phyloP scores from a whole-genome alignment of 306 rosid genomes.

The Vigna reflexopilosa region DNA sequence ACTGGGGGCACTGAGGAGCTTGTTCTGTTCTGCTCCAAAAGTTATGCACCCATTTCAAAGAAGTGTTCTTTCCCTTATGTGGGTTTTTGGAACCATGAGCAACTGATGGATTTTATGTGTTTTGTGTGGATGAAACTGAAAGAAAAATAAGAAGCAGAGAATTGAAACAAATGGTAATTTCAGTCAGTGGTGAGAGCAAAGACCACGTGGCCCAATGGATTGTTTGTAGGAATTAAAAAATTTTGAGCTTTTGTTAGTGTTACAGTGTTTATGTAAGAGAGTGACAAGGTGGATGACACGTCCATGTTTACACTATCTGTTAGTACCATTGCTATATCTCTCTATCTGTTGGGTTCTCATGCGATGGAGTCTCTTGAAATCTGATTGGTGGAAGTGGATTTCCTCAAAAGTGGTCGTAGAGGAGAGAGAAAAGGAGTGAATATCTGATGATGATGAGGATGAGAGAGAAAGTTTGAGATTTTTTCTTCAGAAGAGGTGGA shows the following conservation, averaged over 20 bases:
- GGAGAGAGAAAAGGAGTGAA: conserved; percentile 31
- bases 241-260: conserved; percentile 22
- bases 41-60: conserved; percentile 40
- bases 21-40: conserved; percentile 15
- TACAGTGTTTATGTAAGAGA: background rate
- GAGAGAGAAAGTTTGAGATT: conserved; percentile 48
- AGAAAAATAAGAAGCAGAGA: conserved; percentile 18
- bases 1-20: conserved; percentile 15
- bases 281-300: conserved; percentile 1
- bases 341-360: conserved; percentile 39
- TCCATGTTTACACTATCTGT: background rate
- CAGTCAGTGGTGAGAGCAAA: conserved; percentile 56
- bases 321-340: conserved; percentile 25
- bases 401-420: conserved; percentile 26
- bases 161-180: conserved; percentile 37
- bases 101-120: conserved; percentile 43
- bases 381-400: conserved; percentile 81
- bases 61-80: background rate
- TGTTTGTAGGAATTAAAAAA: background rate
- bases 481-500: background rate
- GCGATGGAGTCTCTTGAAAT: conserved; percentile 66
- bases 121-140: conserved; percentile 38
- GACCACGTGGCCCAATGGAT: conserved; percentile 64
- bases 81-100: conserved; percentile 1
- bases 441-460: conserved; percentile 47